Evolutionary conservation across 2,329 filamentous ascomycete genomes (phyloP).

Genomic region (Aureobasidium melanogenum): DNA sequence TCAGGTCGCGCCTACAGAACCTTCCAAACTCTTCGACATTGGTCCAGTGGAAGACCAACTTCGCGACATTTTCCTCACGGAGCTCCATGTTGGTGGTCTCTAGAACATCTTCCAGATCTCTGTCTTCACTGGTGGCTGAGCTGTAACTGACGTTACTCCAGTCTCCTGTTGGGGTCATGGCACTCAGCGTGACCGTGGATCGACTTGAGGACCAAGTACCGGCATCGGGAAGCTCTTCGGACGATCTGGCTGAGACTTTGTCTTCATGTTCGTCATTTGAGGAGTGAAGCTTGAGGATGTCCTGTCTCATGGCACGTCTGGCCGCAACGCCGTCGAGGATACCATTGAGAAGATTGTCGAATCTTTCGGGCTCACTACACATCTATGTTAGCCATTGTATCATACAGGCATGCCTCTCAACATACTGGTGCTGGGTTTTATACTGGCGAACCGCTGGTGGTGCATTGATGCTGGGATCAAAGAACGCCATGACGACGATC

Average conservation of each 20-base stretch:
- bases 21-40: background rate
- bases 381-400: background rate
- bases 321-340: background rate
- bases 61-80: background rate
- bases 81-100: background rate
- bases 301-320: background rate
- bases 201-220: background rate
- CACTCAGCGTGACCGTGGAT: background rate
- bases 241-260: background rate
- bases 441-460: background rate
- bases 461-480: background rate
- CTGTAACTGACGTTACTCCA: background rate
- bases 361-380: background rate
- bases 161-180: background rate
- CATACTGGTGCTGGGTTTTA: background rate
- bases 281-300: background rate
- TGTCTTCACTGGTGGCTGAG: background rate
- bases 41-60: background rate
- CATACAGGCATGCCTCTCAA: background rate
- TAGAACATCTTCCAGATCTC: background rate
- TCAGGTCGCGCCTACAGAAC: no score
- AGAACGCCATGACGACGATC: background rate
- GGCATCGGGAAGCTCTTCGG: background rate
- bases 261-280: background rate
- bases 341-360: background rate